Conservation (phyloP, 306 rosid species). For the Carpinus fangiana region DNA sequence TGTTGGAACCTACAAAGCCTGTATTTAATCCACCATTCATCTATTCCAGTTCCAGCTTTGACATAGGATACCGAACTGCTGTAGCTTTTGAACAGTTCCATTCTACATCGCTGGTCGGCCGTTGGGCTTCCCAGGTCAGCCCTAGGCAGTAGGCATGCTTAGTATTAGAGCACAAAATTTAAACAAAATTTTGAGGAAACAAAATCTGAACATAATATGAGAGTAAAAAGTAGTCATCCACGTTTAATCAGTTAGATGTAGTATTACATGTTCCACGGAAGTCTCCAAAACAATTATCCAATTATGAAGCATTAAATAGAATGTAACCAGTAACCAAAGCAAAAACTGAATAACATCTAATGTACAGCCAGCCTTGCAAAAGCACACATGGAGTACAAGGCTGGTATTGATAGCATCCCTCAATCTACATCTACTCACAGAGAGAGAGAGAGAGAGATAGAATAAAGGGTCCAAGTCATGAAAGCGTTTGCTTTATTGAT, state of each 20-base stretch:
- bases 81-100: background rate
- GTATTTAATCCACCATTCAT: background rate
- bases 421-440: conserved; percentile 21
- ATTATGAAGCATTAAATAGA: conserved; percentile 39
- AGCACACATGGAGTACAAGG: conserved; percentile 19
- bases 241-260: conserved; percentile 17
- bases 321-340: background rate
- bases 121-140: background rate
- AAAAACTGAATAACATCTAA: conserved; percentile 27
- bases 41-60: background rate
- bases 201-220: background rate
- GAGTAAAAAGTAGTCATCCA: background rate
- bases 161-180: background rate
- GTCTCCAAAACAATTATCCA: conserved; percentile 7
- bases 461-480: conserved; percentile 18
- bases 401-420: conserved; percentile 26
- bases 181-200: background rate
- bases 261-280: conserved; percentile 13
- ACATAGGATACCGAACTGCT: too few species aligned
- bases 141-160: background rate
- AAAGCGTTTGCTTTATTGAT: conserved; percentile 11
- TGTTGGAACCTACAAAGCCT: background rate
- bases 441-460: conserved; percentile 3
- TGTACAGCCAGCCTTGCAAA: conserved; percentile 33
- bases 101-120: background rate